phyloP scores from a whole-genome alignment of 495 filamentous ascomycete species.

The Penicillium turbatum region DNA sequence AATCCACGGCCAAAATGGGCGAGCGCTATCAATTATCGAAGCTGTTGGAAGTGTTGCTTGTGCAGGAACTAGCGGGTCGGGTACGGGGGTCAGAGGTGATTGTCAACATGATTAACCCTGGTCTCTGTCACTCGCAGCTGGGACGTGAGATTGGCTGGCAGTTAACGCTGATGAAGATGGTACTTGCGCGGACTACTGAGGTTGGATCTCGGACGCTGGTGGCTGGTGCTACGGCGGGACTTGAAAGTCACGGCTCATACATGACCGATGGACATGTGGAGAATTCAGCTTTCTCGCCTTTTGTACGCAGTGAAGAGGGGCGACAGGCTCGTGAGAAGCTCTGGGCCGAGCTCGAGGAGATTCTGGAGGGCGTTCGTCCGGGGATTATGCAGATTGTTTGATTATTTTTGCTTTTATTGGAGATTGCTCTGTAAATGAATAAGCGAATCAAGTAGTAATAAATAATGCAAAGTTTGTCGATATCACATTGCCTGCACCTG shows the following conservation, averaged over 20 bases:
- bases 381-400: slow-evolving; percentile 31
- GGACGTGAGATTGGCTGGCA: slow-evolving; percentile 25
- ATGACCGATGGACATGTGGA: slow-evolving; percentile 32
- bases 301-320: slow-evolving; percentile 39
- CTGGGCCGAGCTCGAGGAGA: slow-evolving; percentile 47
- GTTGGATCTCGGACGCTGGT: slow-evolving; percentile 46
- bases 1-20: slow-evolving; percentile 21
- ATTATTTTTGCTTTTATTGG: background rate
- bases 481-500: background rate
- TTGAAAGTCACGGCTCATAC: slow-evolving; percentile 47
- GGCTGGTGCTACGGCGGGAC: slow-evolving; percentile 31
- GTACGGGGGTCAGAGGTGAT: slow-evolving; percentile 38
- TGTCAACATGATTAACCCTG: slow-evolving; percentile 51
- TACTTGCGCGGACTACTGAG: slow-evolving; percentile 44
- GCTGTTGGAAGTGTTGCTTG: slow-evolving; percentile 46
- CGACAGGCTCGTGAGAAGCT: slow-evolving; percentile 45
- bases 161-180: slow-evolving; percentile 14
- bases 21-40: slow-evolving; percentile 49
- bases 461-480: background rate
- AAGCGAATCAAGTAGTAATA: background rate
- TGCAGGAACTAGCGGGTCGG: slow-evolving; percentile 42
- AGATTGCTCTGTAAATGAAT: too few relatives aligned
- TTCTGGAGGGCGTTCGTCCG: slow-evolving; percentile 46
- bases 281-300: slow-evolving; percentile 22
- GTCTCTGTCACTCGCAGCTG: slow-evolving; percentile 45